Percentiles rank a stretch among this genome's conserved stretches.
Evolutionary conservation across 2,329 filamentous ascomycete genomes (phyloP).

Genomic region (Aureobasidium sp.): DNA sequence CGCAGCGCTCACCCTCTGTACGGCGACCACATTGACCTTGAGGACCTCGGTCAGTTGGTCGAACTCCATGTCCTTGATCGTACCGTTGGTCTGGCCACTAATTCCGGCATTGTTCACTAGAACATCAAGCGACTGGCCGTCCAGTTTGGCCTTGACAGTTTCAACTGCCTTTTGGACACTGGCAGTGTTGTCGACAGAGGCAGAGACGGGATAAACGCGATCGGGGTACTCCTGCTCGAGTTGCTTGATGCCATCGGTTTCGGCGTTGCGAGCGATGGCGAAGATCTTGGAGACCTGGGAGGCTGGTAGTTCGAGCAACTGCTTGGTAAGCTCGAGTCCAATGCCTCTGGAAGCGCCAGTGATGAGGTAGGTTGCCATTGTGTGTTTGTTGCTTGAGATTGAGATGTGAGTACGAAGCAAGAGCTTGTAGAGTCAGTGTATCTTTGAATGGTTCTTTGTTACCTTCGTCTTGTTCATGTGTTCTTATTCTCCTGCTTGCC

Average conservation of each 20-base stretch:
- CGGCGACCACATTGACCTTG: slow-evolving; percentile 30
- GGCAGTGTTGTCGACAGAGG: slow-evolving; percentile 30
- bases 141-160: slow-evolving; percentile 26
- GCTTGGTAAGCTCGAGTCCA: slow-evolving; percentile 27
- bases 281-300: slow-evolving; percentile 31
- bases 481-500: neutral
- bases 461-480: neutral
- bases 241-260: slow-evolving; percentile 28
- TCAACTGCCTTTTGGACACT: slow-evolving; percentile 29
- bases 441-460: too few species aligned
- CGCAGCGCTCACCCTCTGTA: slow-evolving; percentile 32
- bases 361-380: slow-evolving; percentile 27
- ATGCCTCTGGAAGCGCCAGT: slow-evolving; percentile 30
- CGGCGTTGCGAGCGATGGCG: slow-evolving; percentile 30
- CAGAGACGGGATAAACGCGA: slow-evolving; percentile 28
- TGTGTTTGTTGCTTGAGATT: neutral
- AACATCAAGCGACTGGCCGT: slow-evolving; percentile 36
- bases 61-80: slow-evolving; percentile 8
- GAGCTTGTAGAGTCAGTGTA: neutral
- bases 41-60: slow-evolving; percentile 24
- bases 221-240: slow-evolving; percentile 28
- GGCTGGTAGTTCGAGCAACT: slow-evolving; percentile 24
- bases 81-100: slow-evolving; percentile 12
- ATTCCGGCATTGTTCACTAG: slow-evolving; percentile 39
- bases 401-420: too few species aligned